Evolutionary conservation across 805 yeast genomes (phyloP).

Genomic region (Suhomyces prunicola): DNA sequence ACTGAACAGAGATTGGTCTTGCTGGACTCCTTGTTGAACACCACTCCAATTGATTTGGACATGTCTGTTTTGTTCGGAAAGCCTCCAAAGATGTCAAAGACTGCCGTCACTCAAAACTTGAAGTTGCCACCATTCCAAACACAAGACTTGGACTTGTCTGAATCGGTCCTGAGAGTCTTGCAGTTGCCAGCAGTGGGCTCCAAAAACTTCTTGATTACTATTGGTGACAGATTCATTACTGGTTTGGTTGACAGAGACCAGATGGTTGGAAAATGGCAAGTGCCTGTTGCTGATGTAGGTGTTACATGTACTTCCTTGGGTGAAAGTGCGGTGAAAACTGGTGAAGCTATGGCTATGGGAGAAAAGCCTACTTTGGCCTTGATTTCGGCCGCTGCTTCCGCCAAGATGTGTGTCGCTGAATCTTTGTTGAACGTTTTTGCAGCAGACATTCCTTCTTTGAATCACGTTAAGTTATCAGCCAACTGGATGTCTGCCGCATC

Average conservation of each 20-base stretch:
- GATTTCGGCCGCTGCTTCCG: constrained; percentile 85
- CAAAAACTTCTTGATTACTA: constrained; percentile 91
- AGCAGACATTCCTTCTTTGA: constrained; percentile 76
- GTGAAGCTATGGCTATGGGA: constrained; percentile 98
- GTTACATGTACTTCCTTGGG: constrained; percentile 91
- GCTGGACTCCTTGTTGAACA: constrained; percentile 70
- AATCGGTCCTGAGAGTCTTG: constrained; percentile 78
- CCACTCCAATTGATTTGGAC: constrained; percentile 91
- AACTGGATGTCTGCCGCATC: constrained; percentile 99
- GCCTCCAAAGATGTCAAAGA: constrained; percentile 91
- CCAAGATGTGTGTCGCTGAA: constrained; percentile 95
- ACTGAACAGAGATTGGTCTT: constrained; percentile 78
- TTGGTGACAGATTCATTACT: constrained; percentile 97
- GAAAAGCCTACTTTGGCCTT: constrained; percentile 91
- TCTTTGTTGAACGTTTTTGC: constrained; percentile 84
- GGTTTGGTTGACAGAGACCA: constrained; percentile 97
- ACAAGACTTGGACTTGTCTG: constrained; percentile 42
- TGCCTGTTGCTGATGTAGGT: constrained; percentile 97
- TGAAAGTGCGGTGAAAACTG: constrained; percentile 64
- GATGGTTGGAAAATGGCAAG: constrained; percentile 99
- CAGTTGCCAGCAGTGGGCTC: constrained; percentile 93
- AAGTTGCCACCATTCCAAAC: constrained; percentile 42
- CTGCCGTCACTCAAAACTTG: constrained; percentile 61
- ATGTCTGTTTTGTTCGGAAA: constrained; percentile 95
- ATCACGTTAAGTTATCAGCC: constrained; percentile 82